Conservation (phyloP, 331 rosid species). For the Pyracantha coccinea region DNA sequence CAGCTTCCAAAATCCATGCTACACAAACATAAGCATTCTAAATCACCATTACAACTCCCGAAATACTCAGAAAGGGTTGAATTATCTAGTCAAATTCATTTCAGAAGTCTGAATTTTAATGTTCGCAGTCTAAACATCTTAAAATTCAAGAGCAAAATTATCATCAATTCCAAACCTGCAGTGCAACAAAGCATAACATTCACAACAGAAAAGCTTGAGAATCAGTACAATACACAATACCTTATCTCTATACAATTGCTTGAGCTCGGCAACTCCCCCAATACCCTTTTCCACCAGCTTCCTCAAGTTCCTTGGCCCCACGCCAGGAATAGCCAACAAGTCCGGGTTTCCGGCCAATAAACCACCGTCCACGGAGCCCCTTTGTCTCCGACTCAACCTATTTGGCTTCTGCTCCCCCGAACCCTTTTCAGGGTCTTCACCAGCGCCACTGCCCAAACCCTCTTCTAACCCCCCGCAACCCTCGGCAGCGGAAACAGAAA, state of each 20-base stretch:
- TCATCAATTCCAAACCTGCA: neutral
- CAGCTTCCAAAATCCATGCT: neutral
- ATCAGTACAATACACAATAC: slow-evolving; percentile 15
- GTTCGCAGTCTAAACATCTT: too few species aligned
- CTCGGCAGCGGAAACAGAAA: slow-evolving; percentile 23
- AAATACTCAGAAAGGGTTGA: neutral
- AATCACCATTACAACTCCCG: neutral
- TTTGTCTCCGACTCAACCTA: slow-evolving; percentile 48
- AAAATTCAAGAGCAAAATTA: neutral
- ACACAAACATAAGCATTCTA: neutral
- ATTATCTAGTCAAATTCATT: neutral
- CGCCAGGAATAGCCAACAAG: slow-evolving; percentile 90
- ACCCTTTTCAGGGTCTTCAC: slow-evolving; percentile 7
- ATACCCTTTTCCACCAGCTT: slow-evolving; percentile 85
- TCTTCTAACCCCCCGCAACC: slow-evolving; percentile 3
- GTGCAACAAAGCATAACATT: neutral
- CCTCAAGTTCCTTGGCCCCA: slow-evolving; percentile 86
- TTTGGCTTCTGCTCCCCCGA: slow-evolving; percentile 27
- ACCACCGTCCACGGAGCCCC: slow-evolving; percentile 27
- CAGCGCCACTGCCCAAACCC: slow-evolving; percentile 4
- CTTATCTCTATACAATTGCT: slow-evolving; percentile 87
- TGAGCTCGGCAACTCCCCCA: slow-evolving; percentile 82
- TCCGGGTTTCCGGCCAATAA: slow-evolving; percentile 54
- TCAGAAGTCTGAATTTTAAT: too few species aligned
- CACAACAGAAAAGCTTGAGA: neutral